Evolutionary conservation across 305 asterid genomes (phyloP).

Genomic region (Rubia balearica): DNA sequence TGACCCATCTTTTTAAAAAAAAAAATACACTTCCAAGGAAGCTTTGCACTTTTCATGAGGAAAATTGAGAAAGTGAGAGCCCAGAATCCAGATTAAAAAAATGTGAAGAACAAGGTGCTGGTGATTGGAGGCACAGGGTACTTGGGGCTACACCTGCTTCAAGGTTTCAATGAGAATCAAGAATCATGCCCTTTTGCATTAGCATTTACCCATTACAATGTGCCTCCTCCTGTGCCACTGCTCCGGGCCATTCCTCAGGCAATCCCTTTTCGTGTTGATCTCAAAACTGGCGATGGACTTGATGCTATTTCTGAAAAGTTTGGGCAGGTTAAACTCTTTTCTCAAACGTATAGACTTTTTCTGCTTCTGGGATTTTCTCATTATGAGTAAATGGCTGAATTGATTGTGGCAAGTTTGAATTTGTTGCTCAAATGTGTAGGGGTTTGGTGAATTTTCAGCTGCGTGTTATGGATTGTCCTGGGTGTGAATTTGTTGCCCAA

Average conservation of each 20-base stretch:
- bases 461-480: neutral
- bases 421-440: too few species aligned
- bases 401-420: too few species aligned
- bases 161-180: neutral
- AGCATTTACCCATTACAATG: constrained; percentile 56
- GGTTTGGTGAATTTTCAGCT: too few species aligned
- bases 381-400: neutral
- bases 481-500: too few species aligned
- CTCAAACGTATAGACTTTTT: neutral
- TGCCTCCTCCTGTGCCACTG: constrained; percentile 38
- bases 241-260: constrained; percentile 53
- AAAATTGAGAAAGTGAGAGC: neutral
- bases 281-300: constrained; percentile 55
- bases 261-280: constrained; percentile 56
- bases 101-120: neutral
- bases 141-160: neutral
- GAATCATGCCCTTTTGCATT: constrained; percentile 28
- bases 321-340: constrained; percentile 46
- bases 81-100: neutral
- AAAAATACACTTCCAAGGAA: neutral
- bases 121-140: constrained; percentile 3
- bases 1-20: neutral
- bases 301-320: constrained; percentile 41
- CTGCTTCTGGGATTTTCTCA: neutral
- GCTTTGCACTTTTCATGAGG: neutral